Evolutionary conservation across 2,329 filamentous ascomycete genomes (phyloP).

Genomic region (Botrytis pseudocinerea): DNA sequence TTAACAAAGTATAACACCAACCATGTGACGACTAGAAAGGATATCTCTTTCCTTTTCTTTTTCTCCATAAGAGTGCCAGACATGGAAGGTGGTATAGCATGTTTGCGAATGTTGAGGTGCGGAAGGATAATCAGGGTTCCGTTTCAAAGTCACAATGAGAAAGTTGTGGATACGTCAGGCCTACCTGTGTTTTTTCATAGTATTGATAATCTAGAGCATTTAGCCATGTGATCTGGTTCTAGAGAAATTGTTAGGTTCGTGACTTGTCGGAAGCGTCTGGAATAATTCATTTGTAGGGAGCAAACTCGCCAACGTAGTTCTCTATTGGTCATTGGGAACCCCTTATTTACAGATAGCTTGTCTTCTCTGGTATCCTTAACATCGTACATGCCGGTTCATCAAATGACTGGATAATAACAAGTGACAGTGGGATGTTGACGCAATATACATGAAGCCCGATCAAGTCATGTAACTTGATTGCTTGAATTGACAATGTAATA

Average conservation of each 20-base stretch:
- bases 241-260: not conserved
- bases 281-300: not conserved
- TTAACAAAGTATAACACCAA: not conserved
- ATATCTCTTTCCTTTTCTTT: not conserved
- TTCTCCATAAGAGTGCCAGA: not conserved
- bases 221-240: not conserved
- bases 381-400: not conserved
- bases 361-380: not conserved
- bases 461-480: not conserved
- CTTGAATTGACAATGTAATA: not conserved
- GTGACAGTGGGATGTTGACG: not conserved
- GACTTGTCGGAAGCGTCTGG: not conserved
- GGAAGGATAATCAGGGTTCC: not conserved
- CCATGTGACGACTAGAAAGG: not conserved
- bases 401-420: not conserved
- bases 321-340: not conserved
- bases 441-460: not conserved
- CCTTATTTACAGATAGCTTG: not conserved
- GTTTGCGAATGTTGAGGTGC: not conserved
- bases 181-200: not conserved
- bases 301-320: not conserved
- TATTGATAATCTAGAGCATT: not conserved
- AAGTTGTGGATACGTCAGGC: not conserved
- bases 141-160: not conserved
- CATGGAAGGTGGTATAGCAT: not conserved